Evolutionary conservation across 176 grass and related monocot species (phyloP).

Genomic region (Phyllostachys edulis): DNA sequence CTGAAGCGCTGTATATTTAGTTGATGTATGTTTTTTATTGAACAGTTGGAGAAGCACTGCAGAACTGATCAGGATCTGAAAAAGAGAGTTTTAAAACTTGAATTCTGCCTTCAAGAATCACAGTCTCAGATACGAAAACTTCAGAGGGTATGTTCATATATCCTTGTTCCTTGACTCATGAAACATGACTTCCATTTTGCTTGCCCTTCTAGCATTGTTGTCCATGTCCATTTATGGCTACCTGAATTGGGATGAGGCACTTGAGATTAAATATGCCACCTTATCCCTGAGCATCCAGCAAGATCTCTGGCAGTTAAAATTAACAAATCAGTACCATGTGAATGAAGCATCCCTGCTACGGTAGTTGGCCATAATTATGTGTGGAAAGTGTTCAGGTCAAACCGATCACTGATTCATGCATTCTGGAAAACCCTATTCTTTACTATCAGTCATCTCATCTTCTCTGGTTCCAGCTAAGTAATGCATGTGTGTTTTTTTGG

Average conservation of each 20-base stretch:
- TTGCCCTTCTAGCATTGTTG: conserved; percentile 5
- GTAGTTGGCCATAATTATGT: conserved; percentile 25
- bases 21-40: conserved; percentile 5
- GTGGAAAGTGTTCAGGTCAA: conserved; percentile 28
- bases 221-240: conserved; percentile 35
- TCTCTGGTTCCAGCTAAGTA: background rate
- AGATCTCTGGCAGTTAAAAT: conserved; percentile 27
- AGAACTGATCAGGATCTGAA: conserved; percentile 87
- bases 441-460: background rate
- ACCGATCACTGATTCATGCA: background rate
- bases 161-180: background rate
- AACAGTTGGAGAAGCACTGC: conserved; percentile 78
- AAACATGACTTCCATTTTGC: background rate
- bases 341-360: conserved; percentile 14
- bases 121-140: conserved; percentile 83
- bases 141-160: conserved; percentile 56
- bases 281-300: conserved; percentile 1
- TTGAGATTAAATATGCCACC: conserved; percentile 11
- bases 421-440: background rate
- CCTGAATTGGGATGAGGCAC: background rate
- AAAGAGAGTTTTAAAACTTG: conserved; percentile 89
- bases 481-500: background rate
- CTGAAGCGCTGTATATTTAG: background rate
- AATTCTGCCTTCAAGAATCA: conserved; percentile 96
- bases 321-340: conserved; percentile 41